Evolutionary conservation across 2,329 filamentous ascomycete species (phyloP).

Genomic region (Cytospora paraplurivora): DNA sequence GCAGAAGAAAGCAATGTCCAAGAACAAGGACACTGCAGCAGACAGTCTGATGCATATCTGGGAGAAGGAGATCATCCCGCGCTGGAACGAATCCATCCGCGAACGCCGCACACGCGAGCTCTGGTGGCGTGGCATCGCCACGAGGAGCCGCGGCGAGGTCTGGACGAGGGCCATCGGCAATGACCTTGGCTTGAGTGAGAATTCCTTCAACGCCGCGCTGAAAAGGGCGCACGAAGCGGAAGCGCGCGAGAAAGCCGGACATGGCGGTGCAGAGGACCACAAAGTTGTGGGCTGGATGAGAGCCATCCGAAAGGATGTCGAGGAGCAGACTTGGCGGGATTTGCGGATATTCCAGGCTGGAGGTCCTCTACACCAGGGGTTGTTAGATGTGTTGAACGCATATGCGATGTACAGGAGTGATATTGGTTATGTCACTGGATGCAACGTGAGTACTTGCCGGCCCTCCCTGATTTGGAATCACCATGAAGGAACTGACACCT

Average conservation of each 20-base stretch:
- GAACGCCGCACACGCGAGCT: constrained; percentile 72
- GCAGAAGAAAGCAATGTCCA: constrained; percentile 52
- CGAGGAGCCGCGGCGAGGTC: constrained; percentile 67
- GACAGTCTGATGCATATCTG: constrained; percentile 64
- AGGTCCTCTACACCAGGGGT: constrained; percentile 66
- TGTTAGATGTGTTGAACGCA: constrained; percentile 74
- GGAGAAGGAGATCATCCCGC: constrained; percentile 75
- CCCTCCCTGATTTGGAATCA: not conserved
- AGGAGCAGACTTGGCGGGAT: constrained; percentile 67
- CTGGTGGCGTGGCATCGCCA: constrained; percentile 80
- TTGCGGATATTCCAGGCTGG: constrained; percentile 70
- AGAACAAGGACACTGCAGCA: constrained; percentile 56
- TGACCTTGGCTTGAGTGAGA: constrained; percentile 65
- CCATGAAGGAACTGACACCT: constrained; percentile 28
- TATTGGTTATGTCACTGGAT: constrained; percentile 75
- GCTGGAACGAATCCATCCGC: constrained; percentile 71
- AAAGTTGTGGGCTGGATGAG: constrained; percentile 62
- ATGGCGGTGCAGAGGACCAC: constrained; percentile 55
- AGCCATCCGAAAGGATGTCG: constrained; percentile 65
- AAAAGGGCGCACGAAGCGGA: constrained; percentile 66
- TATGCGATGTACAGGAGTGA: constrained; percentile 83
- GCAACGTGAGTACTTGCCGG: constrained; percentile 62
- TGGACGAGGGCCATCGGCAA: constrained; percentile 76
- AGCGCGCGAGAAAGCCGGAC: constrained; percentile 53
- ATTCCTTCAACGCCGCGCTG: constrained; percentile 72